phyloP scores from a whole-genome alignment of 2,329 filamentous ascomycete genomes.

The Penicillium hesseltinei region DNA sequence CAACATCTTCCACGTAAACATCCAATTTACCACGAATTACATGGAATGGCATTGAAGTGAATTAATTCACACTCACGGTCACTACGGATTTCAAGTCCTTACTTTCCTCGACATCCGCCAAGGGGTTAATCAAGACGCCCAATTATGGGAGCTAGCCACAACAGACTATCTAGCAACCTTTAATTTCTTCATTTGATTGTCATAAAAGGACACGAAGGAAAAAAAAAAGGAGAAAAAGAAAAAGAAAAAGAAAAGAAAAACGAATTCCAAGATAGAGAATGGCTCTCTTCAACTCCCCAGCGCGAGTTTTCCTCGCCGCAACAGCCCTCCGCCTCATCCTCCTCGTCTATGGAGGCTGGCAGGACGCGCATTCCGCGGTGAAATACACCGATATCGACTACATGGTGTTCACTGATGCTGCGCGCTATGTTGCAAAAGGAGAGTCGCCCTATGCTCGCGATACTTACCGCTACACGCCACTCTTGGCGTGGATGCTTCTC shows the following conservation, averaged over 20 bases:
- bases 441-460: constrained; percentile 80
- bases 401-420: constrained; percentile 93
- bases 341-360: constrained; percentile 84
- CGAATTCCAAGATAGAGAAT: constrained; percentile 1
- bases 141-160: constrained; percentile 7
- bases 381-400: constrained; percentile 99
- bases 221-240: not conserved
- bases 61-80: not conserved
- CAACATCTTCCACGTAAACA: constrained; percentile 5
- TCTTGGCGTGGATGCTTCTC: constrained; percentile 85
- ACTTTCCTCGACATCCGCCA: not conserved
- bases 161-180: not conserved
- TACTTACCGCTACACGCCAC: constrained; percentile 94
- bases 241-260: too few species aligned
- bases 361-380: constrained; percentile 85
- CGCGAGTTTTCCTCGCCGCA: constrained; percentile 37
- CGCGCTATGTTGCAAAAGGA: constrained; percentile 68
- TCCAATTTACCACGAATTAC: not conserved
- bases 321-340: constrained; percentile 68
- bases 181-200: not conserved
- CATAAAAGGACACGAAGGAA: too few species aligned
- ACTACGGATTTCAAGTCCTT: not conserved
- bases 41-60: not conserved
- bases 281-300: constrained; percentile 34
- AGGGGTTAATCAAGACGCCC: not conserved